Percentiles rank a stretch among this genome's conserved stretches.
These are phyloP conservation scores for Alternaria consortialis DNA, from an alignment of 2,329 filamentous ascomycete species.

Conservation along the genomic window DNA sequence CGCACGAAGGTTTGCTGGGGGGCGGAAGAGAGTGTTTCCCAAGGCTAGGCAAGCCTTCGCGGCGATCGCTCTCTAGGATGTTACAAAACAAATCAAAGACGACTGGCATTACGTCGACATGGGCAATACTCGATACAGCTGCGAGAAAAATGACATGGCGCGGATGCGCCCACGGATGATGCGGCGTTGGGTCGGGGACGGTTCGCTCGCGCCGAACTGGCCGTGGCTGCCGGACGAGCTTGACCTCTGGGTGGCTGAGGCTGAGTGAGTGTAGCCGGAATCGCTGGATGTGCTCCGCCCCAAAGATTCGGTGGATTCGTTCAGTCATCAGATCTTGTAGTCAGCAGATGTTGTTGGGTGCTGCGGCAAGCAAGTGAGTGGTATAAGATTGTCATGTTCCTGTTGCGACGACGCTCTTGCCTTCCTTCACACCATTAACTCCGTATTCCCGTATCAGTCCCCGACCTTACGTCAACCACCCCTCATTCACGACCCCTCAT, in stretches of 20 bases:
- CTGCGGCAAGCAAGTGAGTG: conserved; percentile 24
- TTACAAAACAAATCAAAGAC: neutral
- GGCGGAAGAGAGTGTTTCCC: conserved; percentile 34
- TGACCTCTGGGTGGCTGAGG: conserved; percentile 35
- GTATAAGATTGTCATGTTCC: conserved; percentile 27
- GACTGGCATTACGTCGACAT: neutral
- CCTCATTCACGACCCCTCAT: conserved; percentile 25
- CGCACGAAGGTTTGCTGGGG: conserved; percentile 16
- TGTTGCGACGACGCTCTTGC: conserved; percentile 18
- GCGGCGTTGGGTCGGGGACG: conserved; percentile 14
- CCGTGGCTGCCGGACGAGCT: conserved; percentile 30
- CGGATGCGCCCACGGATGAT: conserved; percentile 13
- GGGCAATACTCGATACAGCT: neutral
- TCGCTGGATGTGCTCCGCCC: conserved; percentile 42
- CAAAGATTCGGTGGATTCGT: conserved; percentile 25
- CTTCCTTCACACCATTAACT: conserved; percentile 18
- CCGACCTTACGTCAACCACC: conserved; percentile 24
- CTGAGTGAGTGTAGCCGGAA: conserved; percentile 46
- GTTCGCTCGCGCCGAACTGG: conserved; percentile 21
- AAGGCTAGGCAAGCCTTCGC: conserved; percentile 13
- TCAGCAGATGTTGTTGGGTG: conserved; percentile 36
- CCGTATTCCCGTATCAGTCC: conserved; percentile 17
- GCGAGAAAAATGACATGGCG: neutral
- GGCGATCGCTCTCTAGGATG: conserved; percentile 6
- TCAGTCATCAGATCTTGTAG: conserved; percentile 38